Percentiles rank a stretch among this genome's conserved stretches.
Evolutionary conservation across 257 asterid species (phyloP).

Genomic region (Haberlea rhodopensis): DNA sequence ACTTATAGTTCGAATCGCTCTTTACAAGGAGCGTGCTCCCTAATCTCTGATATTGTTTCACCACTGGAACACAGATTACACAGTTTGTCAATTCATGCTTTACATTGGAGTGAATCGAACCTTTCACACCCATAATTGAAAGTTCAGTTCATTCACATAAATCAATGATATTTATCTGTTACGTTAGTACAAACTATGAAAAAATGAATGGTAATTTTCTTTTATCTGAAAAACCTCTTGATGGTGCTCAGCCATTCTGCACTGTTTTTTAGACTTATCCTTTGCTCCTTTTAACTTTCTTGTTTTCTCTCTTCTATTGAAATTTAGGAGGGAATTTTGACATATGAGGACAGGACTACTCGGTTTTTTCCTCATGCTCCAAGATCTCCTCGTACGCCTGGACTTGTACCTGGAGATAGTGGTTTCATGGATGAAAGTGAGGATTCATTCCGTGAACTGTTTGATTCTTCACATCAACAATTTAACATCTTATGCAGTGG

Average conservation of each 20-base stretch:
- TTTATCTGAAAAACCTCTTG: constrained; percentile 8
- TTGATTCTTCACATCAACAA: constrained; percentile 75
- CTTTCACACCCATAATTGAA: too few species aligned
- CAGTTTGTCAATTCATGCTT: too few species aligned
- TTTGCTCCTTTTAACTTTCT: constrained; percentile 18
- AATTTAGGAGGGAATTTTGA: constrained; percentile 55
- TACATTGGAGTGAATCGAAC: too few species aligned
- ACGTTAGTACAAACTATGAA: not conserved
- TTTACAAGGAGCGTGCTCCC: not conserved
- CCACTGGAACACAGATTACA: not conserved
- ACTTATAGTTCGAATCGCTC: not conserved
- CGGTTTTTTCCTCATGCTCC: constrained; percentile 95
- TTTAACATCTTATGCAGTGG: constrained; percentile 92
- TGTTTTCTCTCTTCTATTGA: constrained; percentile 16
- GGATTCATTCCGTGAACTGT: constrained; percentile 75
- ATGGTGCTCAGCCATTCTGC: constrained; percentile 15
- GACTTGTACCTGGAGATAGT: constrained; percentile 81
- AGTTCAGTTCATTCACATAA: too few species aligned
- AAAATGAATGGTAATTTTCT: not conserved
- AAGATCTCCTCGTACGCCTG: constrained; percentile 81
- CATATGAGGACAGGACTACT: constrained; percentile 85
- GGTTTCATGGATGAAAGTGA: constrained; percentile 78
- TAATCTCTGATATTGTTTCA: not conserved
- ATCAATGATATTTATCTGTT: not conserved
- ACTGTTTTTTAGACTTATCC: constrained; percentile 14